Percentiles rank a stretch among this genome's conserved stretches.
phyloP scores from a whole-genome alignment of 2,329 filamentous ascomycete genomes.

The Mycosphaerella sp. region DNA sequence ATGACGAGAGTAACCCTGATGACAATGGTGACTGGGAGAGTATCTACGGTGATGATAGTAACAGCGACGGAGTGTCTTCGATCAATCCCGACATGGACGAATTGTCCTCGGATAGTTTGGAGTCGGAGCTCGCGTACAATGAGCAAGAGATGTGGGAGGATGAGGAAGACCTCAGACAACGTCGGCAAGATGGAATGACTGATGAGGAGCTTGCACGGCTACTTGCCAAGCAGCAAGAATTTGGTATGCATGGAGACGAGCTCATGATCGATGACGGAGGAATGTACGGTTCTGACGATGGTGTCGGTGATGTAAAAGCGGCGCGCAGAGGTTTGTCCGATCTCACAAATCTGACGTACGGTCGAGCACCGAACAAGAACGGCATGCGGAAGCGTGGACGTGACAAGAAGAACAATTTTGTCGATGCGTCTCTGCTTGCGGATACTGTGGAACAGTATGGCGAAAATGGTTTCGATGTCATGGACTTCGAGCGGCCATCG shows the following conservation, averaged over 20 bases:
- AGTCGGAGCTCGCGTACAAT: constrained; percentile 31
- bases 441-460: constrained; percentile 58
- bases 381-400: constrained; percentile 19
- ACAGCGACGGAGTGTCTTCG: constrained; percentile 14
- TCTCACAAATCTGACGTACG: constrained; percentile 23
- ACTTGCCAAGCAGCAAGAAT: constrained; percentile 56
- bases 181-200: constrained; percentile 40
- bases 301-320: constrained; percentile 29
- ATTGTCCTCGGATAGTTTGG: constrained; percentile 32
- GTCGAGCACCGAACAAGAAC: constrained; percentile 19
- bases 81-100: constrained; percentile 31
- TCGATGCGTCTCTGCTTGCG: constrained; percentile 51
- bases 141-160: constrained; percentile 36
- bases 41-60: constrained; percentile 18
- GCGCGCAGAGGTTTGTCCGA: constrained; percentile 30
- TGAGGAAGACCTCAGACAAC: constrained; percentile 38
- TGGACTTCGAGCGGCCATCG: constrained; percentile 72
- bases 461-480: constrained; percentile 71
- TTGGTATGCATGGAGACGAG: constrained; percentile 57
- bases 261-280: constrained; percentile 49
- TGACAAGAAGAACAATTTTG: constrained; percentile 39
- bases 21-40: constrained; percentile 17
- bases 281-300: constrained; percentile 19
- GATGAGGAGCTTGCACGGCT: constrained; percentile 59
- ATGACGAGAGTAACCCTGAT: constrained; percentile 14